Base-by-base conservation (phyloP, 169 alveolate genomes). In the Theileria parva region DNA sequence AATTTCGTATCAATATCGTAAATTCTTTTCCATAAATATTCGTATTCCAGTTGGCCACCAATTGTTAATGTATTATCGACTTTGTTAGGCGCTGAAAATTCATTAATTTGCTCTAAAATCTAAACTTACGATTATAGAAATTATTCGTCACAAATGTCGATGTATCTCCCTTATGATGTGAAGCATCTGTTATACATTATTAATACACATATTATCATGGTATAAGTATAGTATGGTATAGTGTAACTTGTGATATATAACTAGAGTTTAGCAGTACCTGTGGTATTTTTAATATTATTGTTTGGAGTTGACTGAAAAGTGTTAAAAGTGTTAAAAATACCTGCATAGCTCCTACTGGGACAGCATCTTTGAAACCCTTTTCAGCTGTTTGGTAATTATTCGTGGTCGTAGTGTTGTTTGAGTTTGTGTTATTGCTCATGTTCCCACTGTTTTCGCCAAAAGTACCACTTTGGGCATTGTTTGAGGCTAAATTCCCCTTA, bases 121-220 rank as follows among this genome's bases (percentile, higher is more conserved):
- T 9, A 7, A 17, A 67, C 88, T 72, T 23, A 73, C 88, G 86
- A 27, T 84, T 84, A 76, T 53, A 84, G 51, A 84, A 84, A 77
- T 84, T 84, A 74, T 84, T 84, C 19, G 90, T 84, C 28, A 84
- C 90, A 75, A 63, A 68, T n/a, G 90, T 84, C 4, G 88, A 81
- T 19, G 88, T 81, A 61, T 81, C 88, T 1, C 88, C 88, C 7
- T 63, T 34, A 63, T 81, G 78, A 74, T 67, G 23, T 32, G 88
- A 74, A 8, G 83, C 53, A 51, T 65, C 74, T 37, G n/a, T 17
- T 21, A 21, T 21, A 65, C 12, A 37, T 19, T 57, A 21, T 57
- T 57, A 21, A 2, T 32, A 32, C 37, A 32, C 37, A 32, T 32
- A 32, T 32, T 32, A 32, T 32, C 37, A 32, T 32, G 5, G 5